Base-by-base conservation (phyloP, 2,329 filamentous ascomycete genomes). In the Leptographium lundbergii region DNA sequence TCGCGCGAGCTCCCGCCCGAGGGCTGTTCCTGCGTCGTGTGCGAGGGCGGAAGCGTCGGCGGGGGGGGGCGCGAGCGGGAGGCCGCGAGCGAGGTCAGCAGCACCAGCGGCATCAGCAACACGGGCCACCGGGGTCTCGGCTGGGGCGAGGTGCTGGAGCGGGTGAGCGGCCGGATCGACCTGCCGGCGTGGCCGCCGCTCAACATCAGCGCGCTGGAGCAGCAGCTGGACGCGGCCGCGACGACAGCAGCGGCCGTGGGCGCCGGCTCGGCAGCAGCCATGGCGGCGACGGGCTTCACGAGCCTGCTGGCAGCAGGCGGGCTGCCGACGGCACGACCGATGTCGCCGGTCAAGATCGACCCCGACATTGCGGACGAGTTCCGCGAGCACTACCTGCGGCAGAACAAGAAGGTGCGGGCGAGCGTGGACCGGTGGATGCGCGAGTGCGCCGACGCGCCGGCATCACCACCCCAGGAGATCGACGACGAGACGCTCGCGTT, bases 361-460 rank as follows among this genome's bases (percentile, higher is more conserved):
- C 89, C 94, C 7, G 92, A 97, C 69, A 89, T 97, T 13, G 91
- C 91, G 0, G 91, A 96, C 63, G 90, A 96, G 70, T 96, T 92
- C 68, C 82, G 90, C 53, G 91, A 94, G 57, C 91, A 96, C 69
- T 97, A 95, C 69, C 82, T 95, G 56, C 86, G 88, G 47, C 91
- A 96, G 70, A 91, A 89, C 7, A 90, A 91, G 70, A 96, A 96
- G 74, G 95, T 92, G 22, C 89, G 91, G 67, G 83, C 86, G n/a
- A 87, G 88, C 0, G 92, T 97, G 1, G 90, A 96, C 70, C 87
- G 82, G 66, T 97, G 92, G 92, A 82, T 97, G 62, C 86, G 81
- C 42, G 87, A 83, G 61, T 92, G 92, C 65, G 85, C 86, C 36
- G 87, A 91, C 61, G 81, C 83, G 19, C 81, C 86, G 1, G 82